Evolutionary conservation across 257 asterid genomes (phyloP).

Genomic region (Vinca minor): DNA sequence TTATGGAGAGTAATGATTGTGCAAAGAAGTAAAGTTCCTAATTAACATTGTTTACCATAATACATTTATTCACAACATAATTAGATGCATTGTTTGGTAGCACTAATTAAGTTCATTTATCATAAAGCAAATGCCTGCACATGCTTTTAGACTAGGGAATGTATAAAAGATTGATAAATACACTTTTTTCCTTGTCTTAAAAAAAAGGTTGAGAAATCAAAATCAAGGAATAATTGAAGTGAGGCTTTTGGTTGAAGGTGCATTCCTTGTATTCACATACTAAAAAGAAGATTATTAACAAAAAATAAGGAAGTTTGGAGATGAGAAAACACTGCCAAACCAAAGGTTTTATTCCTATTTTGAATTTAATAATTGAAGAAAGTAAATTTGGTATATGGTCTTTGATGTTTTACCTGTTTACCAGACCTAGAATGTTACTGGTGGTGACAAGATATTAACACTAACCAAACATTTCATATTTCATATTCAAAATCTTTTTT

Average conservation of each 20-base stretch:
- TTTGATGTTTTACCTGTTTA: slow-evolving; percentile 14
- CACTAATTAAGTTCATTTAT: neutral
- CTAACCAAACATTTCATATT: slow-evolving; percentile 1
- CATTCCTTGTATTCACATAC: neutral
- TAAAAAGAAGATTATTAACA: neutral
- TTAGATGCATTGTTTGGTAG: neutral
- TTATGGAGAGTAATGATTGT: too few relatives aligned
- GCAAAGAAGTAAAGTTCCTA: too few relatives aligned
- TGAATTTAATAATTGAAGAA: neutral
- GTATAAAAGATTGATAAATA: neutral
- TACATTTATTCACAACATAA: too few relatives aligned
- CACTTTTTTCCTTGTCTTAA: neutral
- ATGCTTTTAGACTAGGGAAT: neutral
- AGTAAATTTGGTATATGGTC: slow-evolving; percentile 7
- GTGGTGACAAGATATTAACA: neutral
- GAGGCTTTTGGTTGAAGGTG: neutral
- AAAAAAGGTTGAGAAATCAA: slow-evolving; percentile 5
- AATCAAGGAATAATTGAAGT: neutral
- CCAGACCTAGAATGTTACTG: neutral
- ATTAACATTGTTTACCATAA: too few relatives aligned
- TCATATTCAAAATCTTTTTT: too few relatives aligned
- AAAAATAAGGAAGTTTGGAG: slow-evolving; percentile 2
- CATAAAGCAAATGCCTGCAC: neutral
- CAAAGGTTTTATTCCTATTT: neutral
- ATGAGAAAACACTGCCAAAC: slow-evolving; percentile 18